Evolutionary conservation across 306 rosid species (phyloP), one percentile per base, ranked within the genome.

Genomic region (Sesbania bispinosa): DNA sequence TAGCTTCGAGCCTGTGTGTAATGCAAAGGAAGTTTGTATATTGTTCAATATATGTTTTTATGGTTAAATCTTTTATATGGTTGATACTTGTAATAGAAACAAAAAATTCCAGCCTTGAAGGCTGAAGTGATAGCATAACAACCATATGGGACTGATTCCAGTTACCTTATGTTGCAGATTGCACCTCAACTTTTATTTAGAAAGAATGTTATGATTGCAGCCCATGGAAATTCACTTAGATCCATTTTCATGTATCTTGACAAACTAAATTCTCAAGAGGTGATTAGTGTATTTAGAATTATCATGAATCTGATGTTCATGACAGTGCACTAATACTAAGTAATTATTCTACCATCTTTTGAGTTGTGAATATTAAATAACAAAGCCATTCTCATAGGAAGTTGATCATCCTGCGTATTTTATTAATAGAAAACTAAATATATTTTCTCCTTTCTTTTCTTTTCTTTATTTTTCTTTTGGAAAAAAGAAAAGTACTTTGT

Each of bases 161-260:
- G 10, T 32, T 57, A 60, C 54, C 9, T 69, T 52, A 23, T 64
- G 10, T 20, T 84, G 84, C 86, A 91, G 96, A 88, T 91, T 75
- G 93, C 81, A 53, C 93, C 92, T 55, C 90, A 91, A 32, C 96
- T 91, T 66, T 79, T 77, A 69, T 84, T 89, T 20, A 93, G 97
- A 68, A 88, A 86, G 85, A 88, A 88, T 73, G 88, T 91, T 55
- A 87, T 91, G 97, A 87, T 91, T 77, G 86, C 97, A 15, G 97
- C 97, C n/a, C 97, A 91, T 67, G 97, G 97, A 80, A 91, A 91
- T 74, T 91, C 97, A 42, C 59, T 91, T 85, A 85, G 97, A 74
- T 91, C 96, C 79, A 88, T 91, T 38, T 88, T 91, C 15, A 91
- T 91, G 97, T 91, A 91, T 73, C 96, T 91, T 20, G 97, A 91